Evolutionary conservation across 2,329 filamentous ascomycete genomes (phyloP), one percentile per base, ranked within the genome.

Genomic region (Calonectria honghensis): DNA sequence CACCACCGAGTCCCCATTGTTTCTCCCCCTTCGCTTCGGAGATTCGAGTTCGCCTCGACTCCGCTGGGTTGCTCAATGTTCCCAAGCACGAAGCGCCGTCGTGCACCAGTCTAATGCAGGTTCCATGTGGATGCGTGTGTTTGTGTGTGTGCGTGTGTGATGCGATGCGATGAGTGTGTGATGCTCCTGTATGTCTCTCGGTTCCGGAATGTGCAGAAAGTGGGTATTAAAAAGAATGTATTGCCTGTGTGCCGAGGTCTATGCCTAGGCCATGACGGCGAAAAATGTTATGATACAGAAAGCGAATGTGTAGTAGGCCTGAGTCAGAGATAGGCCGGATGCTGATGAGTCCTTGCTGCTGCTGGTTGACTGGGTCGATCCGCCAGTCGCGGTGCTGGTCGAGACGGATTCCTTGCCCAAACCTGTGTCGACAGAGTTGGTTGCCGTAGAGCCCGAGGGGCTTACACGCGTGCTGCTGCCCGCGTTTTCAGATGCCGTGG

Each of bases 221-320:
- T 68, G 37, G 70, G 41, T 81, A 81, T 81, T 81, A 81, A 81
- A 65, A 80, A 80, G 79, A 81, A 77, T 79, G 79, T 79, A 81
- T 59, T 76, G 72, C 73, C 32, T 39, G 57, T 39, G 57, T 29
- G 3, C 35, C 57, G 32, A 51, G 41, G 50, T 74, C 75, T 24
- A 73, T 70, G 52, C 27, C 52, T 77, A 81, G 66, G 73, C 72
- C 79, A 80, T 45, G 74, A 79, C 72, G 70, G 73, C 79, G 66
- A 81, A 79, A 74, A 80, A 76, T 70, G 80, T 74, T 76, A 79
- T 63, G 75, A 78, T 77, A 79, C 79, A 81, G 74, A 81, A 76
- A 80, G 79, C 70, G 73, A 79, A 81, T 72, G 80, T 75, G 70
- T 74, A 78, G 48, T 78, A 73, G 66, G 77, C 73, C 54, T 79